A percentile compares a stretch with the other conserved stretches of the same genome.
These are phyloP conservation scores for Solanum tarijense DNA, from an alignment of 257 asterid genomes.

Conservation along the genomic window DNA sequence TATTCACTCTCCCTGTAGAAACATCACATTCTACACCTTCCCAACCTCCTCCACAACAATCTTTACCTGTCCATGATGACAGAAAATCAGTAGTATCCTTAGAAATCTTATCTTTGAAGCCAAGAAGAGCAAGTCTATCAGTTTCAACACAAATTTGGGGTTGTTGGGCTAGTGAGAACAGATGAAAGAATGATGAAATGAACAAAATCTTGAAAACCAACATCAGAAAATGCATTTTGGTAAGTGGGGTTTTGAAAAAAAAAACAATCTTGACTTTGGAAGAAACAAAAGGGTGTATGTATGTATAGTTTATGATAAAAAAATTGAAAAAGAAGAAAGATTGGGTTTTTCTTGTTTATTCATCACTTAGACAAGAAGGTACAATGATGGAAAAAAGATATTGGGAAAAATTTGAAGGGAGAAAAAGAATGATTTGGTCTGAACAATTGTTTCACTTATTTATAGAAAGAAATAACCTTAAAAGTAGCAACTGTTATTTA, in stretches of 20 bases:
- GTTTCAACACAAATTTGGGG: constrained; percentile 27
- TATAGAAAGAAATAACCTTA: constrained; percentile 22
- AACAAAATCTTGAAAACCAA: constrained; percentile 38
- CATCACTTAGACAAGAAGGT: constrained; percentile 42
- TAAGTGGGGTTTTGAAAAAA: constrained; percentile 3
- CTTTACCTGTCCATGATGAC: constrained; percentile 63
- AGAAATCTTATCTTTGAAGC: constrained; percentile 50
- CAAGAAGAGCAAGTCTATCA: constrained; percentile 72
- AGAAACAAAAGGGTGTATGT: not conserved
- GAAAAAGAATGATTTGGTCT: constrained; percentile 30
- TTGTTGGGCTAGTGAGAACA: not conserved
- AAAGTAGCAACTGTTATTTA: not conserved
- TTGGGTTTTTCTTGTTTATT: constrained; percentile 9
- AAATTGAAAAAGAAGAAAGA: constrained; percentile 21
- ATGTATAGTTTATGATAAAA: not conserved
- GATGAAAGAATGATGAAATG: constrained; percentile 7
- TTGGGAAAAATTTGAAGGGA: not conserved
- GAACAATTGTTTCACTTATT: constrained; percentile 27
- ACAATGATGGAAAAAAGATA: constrained; percentile 36
- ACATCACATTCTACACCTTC: constrained; percentile 79
- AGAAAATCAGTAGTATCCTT: constrained; percentile 64
- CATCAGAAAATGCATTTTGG: constrained; percentile 37
- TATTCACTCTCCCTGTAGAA: constrained; percentile 42
- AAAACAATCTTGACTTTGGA: not conserved
- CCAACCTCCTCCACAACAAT: constrained; percentile 94